Evolutionary conservation across 1,284 basidiomycete species (phyloP).

Genomic region (Irpex sp.): DNA sequence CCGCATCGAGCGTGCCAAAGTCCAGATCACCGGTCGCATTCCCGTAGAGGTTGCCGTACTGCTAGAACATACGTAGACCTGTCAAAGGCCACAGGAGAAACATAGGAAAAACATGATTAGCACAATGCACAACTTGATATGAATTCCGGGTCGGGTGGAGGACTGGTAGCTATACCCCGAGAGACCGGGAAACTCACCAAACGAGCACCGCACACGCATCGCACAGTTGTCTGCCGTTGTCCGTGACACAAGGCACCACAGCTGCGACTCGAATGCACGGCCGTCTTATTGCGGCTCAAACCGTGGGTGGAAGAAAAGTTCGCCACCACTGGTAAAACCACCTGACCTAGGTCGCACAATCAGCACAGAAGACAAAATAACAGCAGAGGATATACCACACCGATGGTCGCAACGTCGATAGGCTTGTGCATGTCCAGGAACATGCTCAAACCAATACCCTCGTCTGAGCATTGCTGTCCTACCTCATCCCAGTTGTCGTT

Average conservation of each 20-base stretch:
- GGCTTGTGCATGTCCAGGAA: conserved; percentile 84
- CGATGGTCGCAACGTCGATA: conserved; percentile 88
- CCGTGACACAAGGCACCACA: conserved; percentile 69
- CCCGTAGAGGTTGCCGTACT: conserved; percentile 84
- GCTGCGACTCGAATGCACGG: conserved; percentile 65
- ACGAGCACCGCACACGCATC: conserved; percentile 83
- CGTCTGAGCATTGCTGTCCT: conserved; percentile 85
- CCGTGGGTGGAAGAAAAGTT: conserved; percentile 81
- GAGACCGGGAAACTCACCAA: conserved; percentile 48
- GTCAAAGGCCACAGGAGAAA: conserved; percentile 1
- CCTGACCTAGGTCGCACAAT: conserved; percentile 41
- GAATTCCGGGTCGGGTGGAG: not conserved
- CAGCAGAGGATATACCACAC: conserved; percentile 34
- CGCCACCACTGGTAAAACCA: conserved; percentile 85
- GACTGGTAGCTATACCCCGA: conserved; percentile 8
- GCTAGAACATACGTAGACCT: conserved; percentile 72
- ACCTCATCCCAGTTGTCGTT: conserved; percentile 78
- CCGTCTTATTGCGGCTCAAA: conserved; percentile 77
- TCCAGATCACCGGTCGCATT: conserved; percentile 68
- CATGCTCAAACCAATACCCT: conserved; percentile 88
- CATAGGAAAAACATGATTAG: conserved; percentile 6
- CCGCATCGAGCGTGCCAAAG: conserved; percentile 72
- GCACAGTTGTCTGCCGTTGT: conserved; percentile 82
- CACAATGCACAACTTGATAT: not conserved
- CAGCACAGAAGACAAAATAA: not conserved